Evolutionary conservation across 2,329 filamentous ascomycete genomes (phyloP).

Genomic region (Ophiostoma quercus): DNA sequence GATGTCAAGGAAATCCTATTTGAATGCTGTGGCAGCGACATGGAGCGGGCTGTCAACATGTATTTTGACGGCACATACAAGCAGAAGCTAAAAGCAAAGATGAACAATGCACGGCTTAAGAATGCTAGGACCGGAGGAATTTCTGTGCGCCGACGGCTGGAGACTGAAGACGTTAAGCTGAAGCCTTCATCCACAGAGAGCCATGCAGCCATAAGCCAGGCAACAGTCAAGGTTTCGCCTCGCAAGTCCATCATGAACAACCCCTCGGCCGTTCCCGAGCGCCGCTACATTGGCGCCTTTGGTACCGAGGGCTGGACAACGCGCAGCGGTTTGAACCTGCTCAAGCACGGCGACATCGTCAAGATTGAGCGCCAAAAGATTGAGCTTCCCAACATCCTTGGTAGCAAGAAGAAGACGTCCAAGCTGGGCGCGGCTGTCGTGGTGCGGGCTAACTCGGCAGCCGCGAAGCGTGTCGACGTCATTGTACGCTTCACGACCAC

Average conservation of each 20-base stretch:
- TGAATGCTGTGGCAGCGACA: constrained; percentile 51
- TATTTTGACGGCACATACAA: constrained; percentile 65
- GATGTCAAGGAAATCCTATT: constrained; percentile 48
- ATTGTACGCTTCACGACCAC: constrained; percentile 85
- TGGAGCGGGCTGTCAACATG: constrained; percentile 62
- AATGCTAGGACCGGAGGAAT: neutral
- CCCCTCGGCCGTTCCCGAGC: constrained; percentile 35
- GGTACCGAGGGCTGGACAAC: constrained; percentile 91
- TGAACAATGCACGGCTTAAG: constrained; percentile 26
- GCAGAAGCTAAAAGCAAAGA: constrained; percentile 31
- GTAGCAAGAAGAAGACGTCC: constrained; percentile 38
- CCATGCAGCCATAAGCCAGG: constrained; percentile 1
- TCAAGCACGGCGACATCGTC: constrained; percentile 78
- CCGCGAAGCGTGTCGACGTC: constrained; percentile 69
- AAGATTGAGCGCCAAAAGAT: constrained; percentile 81
- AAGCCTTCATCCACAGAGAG: neutral
- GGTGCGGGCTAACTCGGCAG: constrained; percentile 42
- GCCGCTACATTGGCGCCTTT: constrained; percentile 82
- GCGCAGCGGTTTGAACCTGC: constrained; percentile 66
- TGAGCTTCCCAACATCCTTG: constrained; percentile 47
- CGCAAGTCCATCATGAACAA: constrained; percentile 12
- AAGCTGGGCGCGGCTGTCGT: constrained; percentile 38
- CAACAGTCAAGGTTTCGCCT: constrained; percentile 19
- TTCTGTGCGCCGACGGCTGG: neutral
- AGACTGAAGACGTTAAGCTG: neutral